phyloP scores from a whole-genome alignment of 2,329 filamentous ascomycete genomes.

The Alternaria rosae region DNA sequence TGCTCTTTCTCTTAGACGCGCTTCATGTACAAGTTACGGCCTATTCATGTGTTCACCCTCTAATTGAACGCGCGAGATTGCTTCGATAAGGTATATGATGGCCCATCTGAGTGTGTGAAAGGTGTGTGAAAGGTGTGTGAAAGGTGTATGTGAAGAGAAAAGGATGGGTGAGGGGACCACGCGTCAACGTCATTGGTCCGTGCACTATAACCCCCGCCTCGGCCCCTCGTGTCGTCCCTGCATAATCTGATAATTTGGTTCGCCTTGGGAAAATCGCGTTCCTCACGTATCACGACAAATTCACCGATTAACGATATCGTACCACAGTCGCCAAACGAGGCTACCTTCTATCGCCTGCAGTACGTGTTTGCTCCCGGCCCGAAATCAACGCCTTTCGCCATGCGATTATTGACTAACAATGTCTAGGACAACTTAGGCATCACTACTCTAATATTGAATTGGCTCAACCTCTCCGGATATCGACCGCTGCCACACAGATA shows the following conservation, averaged over 20 bases:
- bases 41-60: not conserved
- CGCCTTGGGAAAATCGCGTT: constrained; percentile 1
- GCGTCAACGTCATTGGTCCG: constrained; percentile 11
- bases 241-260: constrained; percentile 10
- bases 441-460: not conserved
- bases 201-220: constrained; percentile 4
- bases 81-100: not conserved
- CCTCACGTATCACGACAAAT: not conserved
- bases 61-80: too few relatives aligned
- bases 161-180: too few relatives aligned
- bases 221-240: constrained; percentile 6
- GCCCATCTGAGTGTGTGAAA: not conserved
- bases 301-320: not conserved
- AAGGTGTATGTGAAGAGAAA: not conserved
- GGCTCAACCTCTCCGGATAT: not conserved
- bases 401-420: not conserved
- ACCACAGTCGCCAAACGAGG: not conserved
- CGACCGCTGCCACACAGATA: not conserved
- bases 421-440: not conserved
- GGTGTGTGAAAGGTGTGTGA: not conserved
- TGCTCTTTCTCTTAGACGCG: not conserved
- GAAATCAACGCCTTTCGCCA: not conserved
- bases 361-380: not conserved
- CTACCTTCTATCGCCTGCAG: not conserved
- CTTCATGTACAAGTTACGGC: not conserved